These are phyloP conservation scores for Penicillium sp. DNA, from an alignment of 2,329 filamentous ascomycete species.

Conservation along the genomic window DNA sequence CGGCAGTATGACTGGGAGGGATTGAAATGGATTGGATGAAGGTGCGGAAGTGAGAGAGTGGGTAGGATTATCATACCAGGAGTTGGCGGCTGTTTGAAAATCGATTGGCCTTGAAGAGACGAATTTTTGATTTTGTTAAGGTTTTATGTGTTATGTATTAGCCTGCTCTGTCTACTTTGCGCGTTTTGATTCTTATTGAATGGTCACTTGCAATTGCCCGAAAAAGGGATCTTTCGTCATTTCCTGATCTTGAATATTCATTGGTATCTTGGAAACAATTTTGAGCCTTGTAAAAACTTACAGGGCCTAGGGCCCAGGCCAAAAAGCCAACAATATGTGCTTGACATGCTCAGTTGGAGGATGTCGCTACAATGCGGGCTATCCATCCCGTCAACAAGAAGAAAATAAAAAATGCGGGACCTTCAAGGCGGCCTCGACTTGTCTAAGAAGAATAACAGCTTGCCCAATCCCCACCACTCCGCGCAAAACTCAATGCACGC, in stretches of 20 bases:
- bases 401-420: neutral
- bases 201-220: neutral
- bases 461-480: slow-evolving; percentile 74
- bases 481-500: slow-evolving; percentile 75
- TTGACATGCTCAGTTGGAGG: neutral
- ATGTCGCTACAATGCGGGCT: neutral
- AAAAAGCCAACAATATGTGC: neutral
- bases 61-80: slow-evolving; percentile 2
- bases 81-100: slow-evolving; percentile 26
- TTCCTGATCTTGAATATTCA: neutral
- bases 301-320: neutral
- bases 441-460: slow-evolving; percentile 56
- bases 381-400: neutral
- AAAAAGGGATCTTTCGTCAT: neutral
- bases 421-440: neutral
- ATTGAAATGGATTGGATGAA: neutral
- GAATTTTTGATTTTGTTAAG: neutral
- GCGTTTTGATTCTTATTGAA: neutral
- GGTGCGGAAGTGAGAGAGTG: neutral
- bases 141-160: neutral
- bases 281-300: neutral
- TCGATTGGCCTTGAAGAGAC: slow-evolving; percentile 4
- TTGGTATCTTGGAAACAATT: neutral
- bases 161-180: neutral
- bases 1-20: neutral